Evolutionary conservation across 805 yeast species (phyloP), one percentile per base, ranked within the genome.

Genomic region (Barnettozyma vustinii): DNA sequence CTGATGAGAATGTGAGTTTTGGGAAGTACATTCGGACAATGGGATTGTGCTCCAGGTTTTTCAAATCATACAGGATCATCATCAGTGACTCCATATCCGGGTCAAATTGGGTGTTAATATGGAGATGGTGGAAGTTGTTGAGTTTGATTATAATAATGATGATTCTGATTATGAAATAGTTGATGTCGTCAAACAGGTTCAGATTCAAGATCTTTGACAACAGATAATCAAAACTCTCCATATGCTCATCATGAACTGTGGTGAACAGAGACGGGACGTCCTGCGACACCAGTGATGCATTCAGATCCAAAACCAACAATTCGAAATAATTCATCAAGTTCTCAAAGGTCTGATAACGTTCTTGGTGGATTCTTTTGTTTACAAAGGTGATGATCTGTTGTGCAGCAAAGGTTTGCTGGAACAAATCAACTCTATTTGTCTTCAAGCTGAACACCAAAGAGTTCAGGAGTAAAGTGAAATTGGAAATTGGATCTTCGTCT

Each of bases 301-400:
- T 51, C 45, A 60, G 40, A 43, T 57, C 61, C 18, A 57, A n/a
- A 2, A 56, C 42, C 47, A 54, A 41, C 21, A 59, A 25, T 45
- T 59, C 61, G 32, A 42, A 55, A 27, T 48, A 52, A 21, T 44
- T 51, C 61, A 57, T 57, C 27, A 57, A n/a, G 42, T 50, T 59
- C 3, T 46, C 49, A 42, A 46, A 53, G 12, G 52, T 51, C 42
- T 59, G 61, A 12, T 49, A 33, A 6, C 37, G 19, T 5, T 56
- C 60, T 26, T 45, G 25, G 18, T 45, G 12, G 10, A 42, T 21
- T 19, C 44, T 37, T 9, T 42, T 19, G 18, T 37, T 35, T 30
- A 49, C 18, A 3, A 25, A 33, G 16, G 40, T 39, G 4, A 33
- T 18, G n/a, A 49, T 42, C 25, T 51, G 36, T 13, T 39, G 49